Evolutionary conservation across 352 stramenopile species (phyloP).

Genomic region (Phytopythium helicoides): DNA sequence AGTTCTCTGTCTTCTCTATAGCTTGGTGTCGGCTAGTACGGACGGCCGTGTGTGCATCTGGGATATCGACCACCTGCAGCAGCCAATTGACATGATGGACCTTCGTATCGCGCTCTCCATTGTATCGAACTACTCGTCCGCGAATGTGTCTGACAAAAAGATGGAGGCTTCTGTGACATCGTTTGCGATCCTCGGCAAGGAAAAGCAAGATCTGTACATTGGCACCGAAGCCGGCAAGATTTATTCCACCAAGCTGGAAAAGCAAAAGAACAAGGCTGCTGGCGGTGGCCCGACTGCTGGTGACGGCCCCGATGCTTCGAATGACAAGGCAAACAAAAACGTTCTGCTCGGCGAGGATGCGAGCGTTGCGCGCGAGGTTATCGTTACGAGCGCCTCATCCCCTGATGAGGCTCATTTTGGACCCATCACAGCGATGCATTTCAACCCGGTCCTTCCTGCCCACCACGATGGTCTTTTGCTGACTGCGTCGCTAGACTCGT

Average conservation of each 20-base stretch:
- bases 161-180: conserved; percentile 84
- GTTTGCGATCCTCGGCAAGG: conserved; percentile 78
- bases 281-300: conserved; percentile 10
- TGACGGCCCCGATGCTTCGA: conserved; percentile 18
- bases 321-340: conserved; percentile 44
- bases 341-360: conserved; percentile 16
- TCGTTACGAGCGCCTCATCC: conserved; percentile 56
- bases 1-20: conserved; percentile 17
- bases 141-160: conserved; percentile 75
- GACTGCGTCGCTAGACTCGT: conserved; percentile 85
- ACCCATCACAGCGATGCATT: conserved; percentile 82
- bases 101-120: conserved; percentile 78
- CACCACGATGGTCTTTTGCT: conserved; percentile 79
- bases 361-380: conserved; percentile 49
- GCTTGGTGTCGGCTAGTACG: conserved; percentile 82
- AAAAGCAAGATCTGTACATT: conserved; percentile 83
- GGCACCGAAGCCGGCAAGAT: conserved; percentile 81
- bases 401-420: conserved; percentile 78
- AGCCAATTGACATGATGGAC: conserved; percentile 82
- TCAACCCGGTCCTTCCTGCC: conserved; percentile 67
- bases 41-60: conserved; percentile 85
- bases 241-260: conserved; percentile 72
- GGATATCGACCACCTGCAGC: conserved; percentile 83
- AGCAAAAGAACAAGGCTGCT: conserved; percentile 63
- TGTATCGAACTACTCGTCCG: conserved; percentile 67